Evolutionary conservation across 2,329 filamentous ascomycete species (phyloP), one percentile per base, ranked within the genome.

Genomic region (Leptodontidium sp.): DNA sequence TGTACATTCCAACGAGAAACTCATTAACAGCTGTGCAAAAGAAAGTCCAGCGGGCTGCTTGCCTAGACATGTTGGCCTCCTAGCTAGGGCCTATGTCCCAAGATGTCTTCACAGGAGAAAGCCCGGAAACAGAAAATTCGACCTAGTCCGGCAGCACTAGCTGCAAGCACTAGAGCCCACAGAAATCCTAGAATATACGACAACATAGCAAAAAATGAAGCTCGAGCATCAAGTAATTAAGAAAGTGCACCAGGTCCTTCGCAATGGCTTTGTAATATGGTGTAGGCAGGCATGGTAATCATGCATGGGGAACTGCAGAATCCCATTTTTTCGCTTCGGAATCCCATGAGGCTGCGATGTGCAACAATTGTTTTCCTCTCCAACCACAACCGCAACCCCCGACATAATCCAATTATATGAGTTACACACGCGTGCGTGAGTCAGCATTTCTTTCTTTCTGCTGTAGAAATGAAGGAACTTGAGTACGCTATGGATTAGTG

Each of bases 321-420:
- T 59, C 8, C 38, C 35, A 38, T 59, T 59, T 59, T 17, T 9
- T 21, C 40, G 38, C 35, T 40, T 40, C 11, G 21, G 21, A 59
- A 43, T 40, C 35, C 35, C 57, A 59, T 59, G 38, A 43, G 29
- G 35, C 14, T 43, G 57, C 57, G 57, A 59, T 26, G 12, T 59
- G 57, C 57, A 59, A 59, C 57, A 59, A 59, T 15, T 26, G 21
- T 15, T 26, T 40, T 6, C 12, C 15, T 9, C 17, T n/a, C 24
- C 26, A 43, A 26, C 5, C 55, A 32, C 11, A 32, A 29, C 11
- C 11, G 24, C 24, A 24, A 24, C 50, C 12, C 29, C 29, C 4
- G 29, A 32, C 3, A 32, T 32, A 32, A 32, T 32, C 29, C 29
- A 32, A 32, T 7, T 38, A n/a, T 5, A 24, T 12, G 21, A n/a